Percentiles rank a stretch among this genome's conserved stretches.
These are phyloP conservation scores for Crithidia sp. DNA, from an alignment of 208 protist species.

Conservation along the genomic window DNA sequence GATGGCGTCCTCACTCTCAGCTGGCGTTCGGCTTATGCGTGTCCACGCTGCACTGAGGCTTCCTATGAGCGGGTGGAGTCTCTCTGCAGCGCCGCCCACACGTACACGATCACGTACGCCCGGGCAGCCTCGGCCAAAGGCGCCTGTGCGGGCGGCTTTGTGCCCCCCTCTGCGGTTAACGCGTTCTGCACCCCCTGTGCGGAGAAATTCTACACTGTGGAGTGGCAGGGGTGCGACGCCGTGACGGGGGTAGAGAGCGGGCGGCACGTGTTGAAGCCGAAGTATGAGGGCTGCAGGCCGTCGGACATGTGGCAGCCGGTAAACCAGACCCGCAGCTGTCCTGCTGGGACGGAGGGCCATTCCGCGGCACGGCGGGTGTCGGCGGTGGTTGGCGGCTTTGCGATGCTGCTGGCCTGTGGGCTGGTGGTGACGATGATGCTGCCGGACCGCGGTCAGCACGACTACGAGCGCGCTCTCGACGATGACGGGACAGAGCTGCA, in stretches of 20 bases:
- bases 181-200: constrained; percentile 6
- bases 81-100: not conserved
- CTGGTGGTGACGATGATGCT: not conserved
- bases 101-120: constrained; percentile 4
- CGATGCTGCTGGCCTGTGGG: not conserved
- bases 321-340: not conserved
- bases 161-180: not conserved
- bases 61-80: not conserved
- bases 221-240: constrained; percentile 16
- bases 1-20: not conserved
- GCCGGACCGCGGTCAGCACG: not conserved
- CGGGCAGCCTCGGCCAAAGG: not conserved
- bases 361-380: not conserved
- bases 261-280: constrained; percentile 3
- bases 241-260: not conserved
- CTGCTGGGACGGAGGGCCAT: not conserved
- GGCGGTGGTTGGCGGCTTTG: not conserved
- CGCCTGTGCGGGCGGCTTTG: constrained; percentile 2
- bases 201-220: constrained; percentile 2
- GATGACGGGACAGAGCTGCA: constrained; percentile 2
- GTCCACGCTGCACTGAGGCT: constrained; percentile 6
- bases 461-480: too few relatives aligned
- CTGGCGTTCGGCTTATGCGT: constrained; percentile 17
- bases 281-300: constrained; percentile 1
- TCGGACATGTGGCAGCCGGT: not conserved